A percentile compares a stretch with the other conserved stretches of the same genome.
These are phyloP conservation scores for Sphagnum fallax DNA, from an alignment of 228 moss, liverwort and hornwort species.

Conservation along the genomic window DNA sequence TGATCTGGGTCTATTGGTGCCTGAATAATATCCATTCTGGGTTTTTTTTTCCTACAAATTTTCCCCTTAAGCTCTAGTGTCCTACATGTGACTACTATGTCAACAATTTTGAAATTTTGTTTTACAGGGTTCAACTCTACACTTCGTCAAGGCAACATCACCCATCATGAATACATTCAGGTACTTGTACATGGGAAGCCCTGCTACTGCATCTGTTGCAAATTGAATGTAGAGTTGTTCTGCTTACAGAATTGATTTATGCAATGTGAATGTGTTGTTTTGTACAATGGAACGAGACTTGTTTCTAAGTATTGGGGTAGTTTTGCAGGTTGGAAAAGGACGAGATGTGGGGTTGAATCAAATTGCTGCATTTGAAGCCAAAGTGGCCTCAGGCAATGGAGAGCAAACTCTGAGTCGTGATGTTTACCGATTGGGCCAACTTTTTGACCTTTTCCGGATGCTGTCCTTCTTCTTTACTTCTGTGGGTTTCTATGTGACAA, in stretches of 20 bases:
- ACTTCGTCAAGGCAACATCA: conserved; percentile 85
- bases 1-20: no score
- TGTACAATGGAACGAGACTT: no score
- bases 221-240: no score
- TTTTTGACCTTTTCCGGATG: conserved; percentile 98
- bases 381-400: conserved; percentile 88
- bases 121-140: conserved; percentile 90
- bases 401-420: conserved; percentile 95
- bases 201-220: no score
- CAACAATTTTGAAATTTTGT: no score
- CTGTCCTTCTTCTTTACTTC: conserved; percentile 94
- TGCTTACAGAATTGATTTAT: no score
- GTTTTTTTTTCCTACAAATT: no score
- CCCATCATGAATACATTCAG: conserved; percentile 99
- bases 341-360: conserved; percentile 97
- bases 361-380: conserved; percentile 88
- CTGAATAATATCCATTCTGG: no score
- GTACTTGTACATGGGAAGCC: conserved; percentile 21
- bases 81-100: no score
- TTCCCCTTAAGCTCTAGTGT: no score
- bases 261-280: no score
- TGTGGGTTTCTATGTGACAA: conserved; percentile 86
- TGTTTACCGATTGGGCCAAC: conserved; percentile 87
- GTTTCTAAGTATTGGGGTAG: not conserved
- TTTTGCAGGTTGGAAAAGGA: conserved; percentile 86